Percentiles rank a stretch among this genome's conserved stretches.
Evolutionary conservation across 2,329 filamentous ascomycete genomes (phyloP).

Genomic region (Albifimbria verrucaria): DNA sequence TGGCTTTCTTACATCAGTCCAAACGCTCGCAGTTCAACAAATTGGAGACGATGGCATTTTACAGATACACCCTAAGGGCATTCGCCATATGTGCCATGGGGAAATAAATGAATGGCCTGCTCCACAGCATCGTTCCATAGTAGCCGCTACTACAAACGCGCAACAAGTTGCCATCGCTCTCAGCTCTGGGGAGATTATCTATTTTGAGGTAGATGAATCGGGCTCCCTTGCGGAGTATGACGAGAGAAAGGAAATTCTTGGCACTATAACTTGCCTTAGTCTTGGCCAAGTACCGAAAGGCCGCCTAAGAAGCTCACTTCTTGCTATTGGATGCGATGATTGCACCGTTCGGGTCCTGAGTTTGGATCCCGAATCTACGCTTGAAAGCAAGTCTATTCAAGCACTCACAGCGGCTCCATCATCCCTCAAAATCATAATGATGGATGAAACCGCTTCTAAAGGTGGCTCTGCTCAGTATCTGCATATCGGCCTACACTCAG

Average conservation of each 20-base stretch:
- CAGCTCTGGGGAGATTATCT: slow-evolving; percentile 94
- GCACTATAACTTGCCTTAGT: slow-evolving; percentile 92
- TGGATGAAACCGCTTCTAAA: slow-evolving; percentile 90
- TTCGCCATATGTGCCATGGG: slow-evolving; percentile 78
- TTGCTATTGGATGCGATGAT: slow-evolving; percentile 96
- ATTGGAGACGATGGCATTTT: slow-evolving; percentile 90
- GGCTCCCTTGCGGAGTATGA: slow-evolving; percentile 91
- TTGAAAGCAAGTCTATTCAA: slow-evolving; percentile 93
- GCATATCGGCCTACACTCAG: slow-evolving; percentile 92
- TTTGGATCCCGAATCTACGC: slow-evolving; percentile 81
- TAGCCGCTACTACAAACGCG: slow-evolving; percentile 89
- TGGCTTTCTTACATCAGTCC: slow-evolving; percentile 82
- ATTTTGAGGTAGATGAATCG: slow-evolving; percentile 95
- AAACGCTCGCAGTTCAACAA: slow-evolving; percentile 88
- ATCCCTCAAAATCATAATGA: slow-evolving; percentile 85
- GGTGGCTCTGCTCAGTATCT: slow-evolving; percentile 87
- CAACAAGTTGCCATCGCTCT: slow-evolving; percentile 90
- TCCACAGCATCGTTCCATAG: slow-evolving; percentile 91
- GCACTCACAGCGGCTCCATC: slow-evolving; percentile 88
- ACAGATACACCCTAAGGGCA: slow-evolving; percentile 94
- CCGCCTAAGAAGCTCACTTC: slow-evolving; percentile 81
- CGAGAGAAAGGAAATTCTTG: slow-evolving; percentile 91
- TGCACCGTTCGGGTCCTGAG: slow-evolving; percentile 92
- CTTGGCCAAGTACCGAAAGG: slow-evolving; percentile 91
- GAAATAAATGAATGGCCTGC: slow-evolving; percentile 90